A percentile compares a stretch with the other conserved stretches of the same genome.
Conservation (phyloP, 202 grass and related monocot genomes). For the Cymbopogon flexuosus region DNA sequence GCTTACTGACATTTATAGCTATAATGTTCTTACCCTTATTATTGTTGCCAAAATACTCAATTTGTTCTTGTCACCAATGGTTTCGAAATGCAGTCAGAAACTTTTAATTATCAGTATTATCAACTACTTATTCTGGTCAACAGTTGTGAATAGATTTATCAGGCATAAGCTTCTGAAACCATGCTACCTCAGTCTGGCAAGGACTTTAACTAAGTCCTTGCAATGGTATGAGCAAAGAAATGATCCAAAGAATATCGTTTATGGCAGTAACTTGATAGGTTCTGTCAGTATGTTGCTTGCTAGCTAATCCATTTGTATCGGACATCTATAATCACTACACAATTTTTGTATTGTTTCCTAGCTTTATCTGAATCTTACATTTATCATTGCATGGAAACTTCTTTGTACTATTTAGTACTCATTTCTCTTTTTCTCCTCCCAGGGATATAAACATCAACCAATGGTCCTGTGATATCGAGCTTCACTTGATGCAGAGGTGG, state of each 20-base stretch:
- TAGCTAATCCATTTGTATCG: background rate
- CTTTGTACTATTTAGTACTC: conserved; percentile 9
- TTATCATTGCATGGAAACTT: background rate
- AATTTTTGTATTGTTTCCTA: background rate
- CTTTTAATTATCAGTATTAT: background rate
- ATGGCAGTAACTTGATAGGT: background rate
- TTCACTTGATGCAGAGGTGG: conserved; percentile 23
- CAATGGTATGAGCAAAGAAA: conserved; percentile 1
- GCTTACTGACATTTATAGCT: background rate
- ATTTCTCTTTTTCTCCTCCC: background rate
- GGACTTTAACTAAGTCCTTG: background rate
- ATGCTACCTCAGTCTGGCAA: background rate
- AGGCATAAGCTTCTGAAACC: background rate
- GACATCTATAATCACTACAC: background rate
- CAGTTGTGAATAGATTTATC: background rate
- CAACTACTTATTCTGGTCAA: background rate
- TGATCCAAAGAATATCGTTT: background rate
- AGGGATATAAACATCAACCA: conserved; percentile 24
- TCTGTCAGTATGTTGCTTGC: background rate
- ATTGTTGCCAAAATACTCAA: background rate
- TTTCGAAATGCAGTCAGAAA: background rate
- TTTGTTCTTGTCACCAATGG: background rate
- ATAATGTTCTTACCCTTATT: background rate
- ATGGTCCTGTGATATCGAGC: background rate
- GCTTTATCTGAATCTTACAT: background rate